Evolutionary conservation across 2,329 filamentous ascomycete genomes (phyloP).

Genomic region (Chaetomium olivaceum): DNA sequence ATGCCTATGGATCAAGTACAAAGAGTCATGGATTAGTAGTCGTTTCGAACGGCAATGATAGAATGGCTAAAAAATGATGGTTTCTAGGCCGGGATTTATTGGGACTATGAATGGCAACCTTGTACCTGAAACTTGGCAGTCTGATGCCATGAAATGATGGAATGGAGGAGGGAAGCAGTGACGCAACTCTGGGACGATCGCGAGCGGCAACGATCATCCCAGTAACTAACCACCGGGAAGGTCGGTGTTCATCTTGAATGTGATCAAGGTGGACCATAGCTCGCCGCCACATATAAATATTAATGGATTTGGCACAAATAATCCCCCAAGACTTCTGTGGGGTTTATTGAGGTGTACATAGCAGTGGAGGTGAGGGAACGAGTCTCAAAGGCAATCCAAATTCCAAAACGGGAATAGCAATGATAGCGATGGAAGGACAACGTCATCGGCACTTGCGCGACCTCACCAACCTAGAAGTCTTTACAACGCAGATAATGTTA

Average conservation of each 20-base stretch:
- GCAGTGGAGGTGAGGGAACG: no score
- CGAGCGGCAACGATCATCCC: slow-evolving; percentile 7
- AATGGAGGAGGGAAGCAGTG: slow-evolving; percentile 9
- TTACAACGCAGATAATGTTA: neutral
- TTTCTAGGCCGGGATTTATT: slow-evolving; percentile 6
- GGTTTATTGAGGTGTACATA: neutral
- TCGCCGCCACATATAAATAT: neutral
- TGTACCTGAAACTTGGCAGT: slow-evolving; percentile 20
- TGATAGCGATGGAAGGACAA: neutral
- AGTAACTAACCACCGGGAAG: neutral
- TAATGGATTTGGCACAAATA: neutral
- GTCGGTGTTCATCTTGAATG: slow-evolving; percentile 8
- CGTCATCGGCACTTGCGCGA: neutral
- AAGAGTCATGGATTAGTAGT: neutral
- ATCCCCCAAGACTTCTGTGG: neutral
- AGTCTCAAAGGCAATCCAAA: neutral
- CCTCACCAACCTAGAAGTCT: neutral
- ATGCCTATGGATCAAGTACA: slow-evolving; percentile 51
- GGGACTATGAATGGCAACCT: slow-evolving; percentile 3
- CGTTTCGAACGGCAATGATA: neutral
- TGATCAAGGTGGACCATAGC: slow-evolving; percentile 8
- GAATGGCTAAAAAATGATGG: neutral
- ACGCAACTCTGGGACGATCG: slow-evolving; percentile 23
- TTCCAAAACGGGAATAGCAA: neutral
- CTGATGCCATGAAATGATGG: neutral